Base-by-base conservation (phyloP, 768 basidiomycete species). In the Tephrocybe rancida region DNA sequence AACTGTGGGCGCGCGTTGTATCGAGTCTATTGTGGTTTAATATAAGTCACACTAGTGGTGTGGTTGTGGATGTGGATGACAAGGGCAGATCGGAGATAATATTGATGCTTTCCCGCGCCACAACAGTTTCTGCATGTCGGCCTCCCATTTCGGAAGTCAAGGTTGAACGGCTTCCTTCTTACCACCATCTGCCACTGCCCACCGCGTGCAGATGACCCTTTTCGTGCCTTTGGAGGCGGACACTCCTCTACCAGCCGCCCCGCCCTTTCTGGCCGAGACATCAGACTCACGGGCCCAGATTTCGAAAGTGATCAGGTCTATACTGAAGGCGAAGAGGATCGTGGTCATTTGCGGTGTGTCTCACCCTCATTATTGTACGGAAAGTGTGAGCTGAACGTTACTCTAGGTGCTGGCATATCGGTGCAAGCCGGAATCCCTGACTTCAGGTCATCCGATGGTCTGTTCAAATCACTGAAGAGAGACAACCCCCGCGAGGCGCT, bases 391-490 rank as follows among this genome's bases (percentile, higher is more conserved):
- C 29, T 29, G 37, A 37, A 22, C 26, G 18, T 11, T 34, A 52
- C 39, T 35, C 50, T 52, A 92, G 93, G 92, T 56, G 93, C 93
- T 55, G 93, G 93, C 42, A 90, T 95, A 52, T 93, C 91, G 54
- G 90, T 92, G 10, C 81, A 85, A 34, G 89, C 91, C 43, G 90
- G 91, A 14, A 95, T 95, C 41, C 93, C 94, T 27, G 94, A 95
- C 70, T 95, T 96, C 67, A 76, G 93, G 60, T 93, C 91, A 10
- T 68, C 85, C 14, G 84, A 86, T 50, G 92, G 92, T 25, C 72
- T 95, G 24, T 95, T 95, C 66, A 84, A 87, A 62, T 79, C 82
- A 18, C 70, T 92, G 57, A 92, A 88, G 66, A 79, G 85, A 60
- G 88, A 89, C 62, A 88, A 94, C 67, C 87, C 88, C 0, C 82